Percentiles rank a stretch among this genome's conserved stretches.
phyloP scores from a whole-genome alignment of 441 rosid genomes.

The Brassica balearica region DNA sequence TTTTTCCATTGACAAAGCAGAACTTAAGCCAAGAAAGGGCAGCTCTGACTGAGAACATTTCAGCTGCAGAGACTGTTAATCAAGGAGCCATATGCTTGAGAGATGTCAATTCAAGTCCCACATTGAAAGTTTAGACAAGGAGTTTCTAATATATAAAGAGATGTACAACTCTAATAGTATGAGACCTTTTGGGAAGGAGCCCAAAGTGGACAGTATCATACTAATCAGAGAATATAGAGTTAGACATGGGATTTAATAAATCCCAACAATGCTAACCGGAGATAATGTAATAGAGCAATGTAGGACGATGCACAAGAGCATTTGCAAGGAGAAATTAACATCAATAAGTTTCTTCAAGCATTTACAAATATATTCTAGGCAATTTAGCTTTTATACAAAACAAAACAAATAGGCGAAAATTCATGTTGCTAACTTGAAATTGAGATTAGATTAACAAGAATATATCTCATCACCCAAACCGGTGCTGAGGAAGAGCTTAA shows the following conservation, averaged over 20 bases:
- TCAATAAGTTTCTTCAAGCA: slow-evolving; percentile 10
- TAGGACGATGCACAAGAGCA: slow-evolving; percentile 88
- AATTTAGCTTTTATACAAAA: neutral
- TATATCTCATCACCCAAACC: slow-evolving; percentile 57
- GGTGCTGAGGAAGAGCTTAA: slow-evolving; percentile 78
- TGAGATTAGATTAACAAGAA: neutral
- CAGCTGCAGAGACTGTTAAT: neutral
- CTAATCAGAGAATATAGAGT: too few species aligned
- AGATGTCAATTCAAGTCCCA: too few species aligned
- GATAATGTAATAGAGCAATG: slow-evolving; percentile 65
- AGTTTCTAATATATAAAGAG: too few species aligned
- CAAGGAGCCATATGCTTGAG: neutral
- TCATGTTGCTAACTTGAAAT: neutral
- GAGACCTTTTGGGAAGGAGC: too few species aligned
- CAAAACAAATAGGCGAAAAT: neutral
- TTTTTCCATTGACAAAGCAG: neutral
- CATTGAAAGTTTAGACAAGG: too few species aligned
- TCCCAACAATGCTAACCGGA: slow-evolving; percentile 51
- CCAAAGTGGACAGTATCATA: too few species aligned
- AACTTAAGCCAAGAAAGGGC: neutral
- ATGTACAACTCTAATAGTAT: too few species aligned
- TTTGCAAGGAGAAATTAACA: slow-evolving; percentile 40
- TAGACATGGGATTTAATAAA: too few species aligned
- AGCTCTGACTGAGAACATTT: slow-evolving; percentile 1
- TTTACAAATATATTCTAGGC: slow-evolving; percentile 10